Evolutionary conservation across 2,329 filamentous ascomycete species (phyloP).

Genomic region (Helotiales sp.): DNA sequence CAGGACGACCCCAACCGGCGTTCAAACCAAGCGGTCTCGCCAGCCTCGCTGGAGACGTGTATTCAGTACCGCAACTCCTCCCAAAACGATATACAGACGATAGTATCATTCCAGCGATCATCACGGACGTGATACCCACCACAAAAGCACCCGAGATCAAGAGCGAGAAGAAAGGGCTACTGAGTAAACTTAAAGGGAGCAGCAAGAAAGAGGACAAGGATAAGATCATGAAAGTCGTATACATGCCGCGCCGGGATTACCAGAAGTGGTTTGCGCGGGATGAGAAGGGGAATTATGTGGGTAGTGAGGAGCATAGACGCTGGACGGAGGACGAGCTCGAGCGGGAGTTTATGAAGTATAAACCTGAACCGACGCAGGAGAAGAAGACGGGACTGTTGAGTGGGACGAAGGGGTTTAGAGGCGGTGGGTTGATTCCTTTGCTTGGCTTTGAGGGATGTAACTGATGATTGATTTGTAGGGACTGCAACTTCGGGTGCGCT

Average conservation of each 20-base stretch:
- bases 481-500: background rate
- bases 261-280: slow-evolving; percentile 40
- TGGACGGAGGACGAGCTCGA: slow-evolving; percentile 43
- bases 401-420: too few species aligned
- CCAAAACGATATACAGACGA: slow-evolving; percentile 40
- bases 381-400: slow-evolving; percentile 13
- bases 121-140: slow-evolving; percentile 27
- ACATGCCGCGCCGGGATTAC: slow-evolving; percentile 42
- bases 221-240: slow-evolving; percentile 38
- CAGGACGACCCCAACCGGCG: slow-evolving; percentile 34
- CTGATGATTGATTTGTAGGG: background rate
- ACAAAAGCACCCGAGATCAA: background rate
- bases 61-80: slow-evolving; percentile 34
- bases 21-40: slow-evolving; percentile 24
- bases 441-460: background rate
- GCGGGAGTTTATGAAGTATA: slow-evolving; percentile 36
- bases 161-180: slow-evolving; percentile 10
- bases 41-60: slow-evolving; percentile 30
- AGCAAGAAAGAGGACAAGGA: slow-evolving; percentile 25
- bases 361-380: slow-evolving; percentile 24
- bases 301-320: slow-evolving; percentile 37
- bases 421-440: background rate
- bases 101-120: slow-evolving; percentile 41
- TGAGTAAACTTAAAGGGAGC: slow-evolving; percentile 20
- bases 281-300: slow-evolving; percentile 38